Evolutionary conservation across 1,284 basidiomycete species (phyloP), one percentile per base, ranked within the genome.

Genomic region (Pyrrhoderma noxium): DNA sequence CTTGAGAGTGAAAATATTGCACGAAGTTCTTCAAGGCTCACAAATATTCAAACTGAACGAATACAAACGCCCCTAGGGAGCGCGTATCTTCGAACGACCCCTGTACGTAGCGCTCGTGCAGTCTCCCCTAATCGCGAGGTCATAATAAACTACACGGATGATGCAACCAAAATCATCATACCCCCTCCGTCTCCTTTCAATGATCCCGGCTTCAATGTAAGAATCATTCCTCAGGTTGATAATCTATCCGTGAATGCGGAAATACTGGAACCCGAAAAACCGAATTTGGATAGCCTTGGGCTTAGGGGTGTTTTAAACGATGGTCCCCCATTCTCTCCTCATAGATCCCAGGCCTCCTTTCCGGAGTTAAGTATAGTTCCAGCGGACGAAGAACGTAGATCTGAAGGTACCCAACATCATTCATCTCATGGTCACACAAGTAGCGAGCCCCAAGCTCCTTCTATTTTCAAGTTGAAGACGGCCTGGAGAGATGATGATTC

Each of bases 91-190:
- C 25, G 8, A 5, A 35, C 13, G 5, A 2, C 45, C 45, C 21
- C 45, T 34, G 9, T 23, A 2, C n/a, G 19, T 35, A 35, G 22
- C 25, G 22, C 44, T 8, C 34, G 41, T 13, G 23, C 35, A 16
- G 44, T n/a, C 2, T 46, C 50, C 5, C 44, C 37, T 3, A 44
- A n/a, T 27, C 43, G 31, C 9, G 50, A 52, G 27, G 25, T 52
- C 23, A 22, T 52, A n/a, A 52, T 52, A 9, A 35, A 47, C 19
- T 47, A 52, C n/a, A 44, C 50, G 7, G 44, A 36, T 8, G 50
- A 52, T 8, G 40, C 44, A 9, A 52, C 50, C 37, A 16, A 27
- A 9, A 52, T 52, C 14, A 31, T 31, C 18, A 46, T 52, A 18
- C 50, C 50, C 34, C 50, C 50, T 3, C 43, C 50, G 9, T 36